Base-by-base conservation (phyloP, 441 rosid genomes). In the Croton setiger region DNA sequence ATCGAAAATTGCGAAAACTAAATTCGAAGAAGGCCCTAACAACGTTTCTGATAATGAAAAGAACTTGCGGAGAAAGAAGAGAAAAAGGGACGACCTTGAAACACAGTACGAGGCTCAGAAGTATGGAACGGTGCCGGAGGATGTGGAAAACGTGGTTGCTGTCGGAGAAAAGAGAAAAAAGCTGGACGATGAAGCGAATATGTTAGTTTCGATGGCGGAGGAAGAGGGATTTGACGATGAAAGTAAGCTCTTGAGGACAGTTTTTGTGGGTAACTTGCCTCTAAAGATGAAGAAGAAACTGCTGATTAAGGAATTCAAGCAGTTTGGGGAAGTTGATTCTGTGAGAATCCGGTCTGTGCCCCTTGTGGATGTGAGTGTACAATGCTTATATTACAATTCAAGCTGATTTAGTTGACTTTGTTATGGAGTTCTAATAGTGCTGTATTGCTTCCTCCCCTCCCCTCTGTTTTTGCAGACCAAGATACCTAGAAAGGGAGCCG, bases 61-160 rank as follows among this genome's bases (percentile, higher is more conserved):
- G 64, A 57, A 11, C 70, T 27, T 27, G 31, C 2, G 18, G 44
- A 33, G 15, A 11, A 80, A 73, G 81, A 84, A 69, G 72, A 89
- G 98, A 81, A 95, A 90, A 80, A 87, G 97, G 73, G 98, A 92
- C 69, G 99, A 92, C 70, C 68, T 90, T 31, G 99, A 95, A 91
- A 77, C 65, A 15, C 85, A 79, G 2, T 95, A 92, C 68, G 98
- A 90, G 84, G 79, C 72, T 72, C 83, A 75, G 69, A 90, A 77
- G 81, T 90, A 90, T 45, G 97, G 96, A 20, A 14, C 68, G 9
- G 72, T 39, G 18, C 23, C 79, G 2, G 79, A 57, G 48, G 73
- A 68, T 52, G 75, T 43, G 7, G 67, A 48, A 64, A 75, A 72
- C 43, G 58, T 44, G 45, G 81, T 76, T 44, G 21, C 2, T 39